A percentile compares a stretch with the other conserved stretches of the same genome.
Conservation (phyloP, 306 rosid species). For the Vicia sativa region DNA sequence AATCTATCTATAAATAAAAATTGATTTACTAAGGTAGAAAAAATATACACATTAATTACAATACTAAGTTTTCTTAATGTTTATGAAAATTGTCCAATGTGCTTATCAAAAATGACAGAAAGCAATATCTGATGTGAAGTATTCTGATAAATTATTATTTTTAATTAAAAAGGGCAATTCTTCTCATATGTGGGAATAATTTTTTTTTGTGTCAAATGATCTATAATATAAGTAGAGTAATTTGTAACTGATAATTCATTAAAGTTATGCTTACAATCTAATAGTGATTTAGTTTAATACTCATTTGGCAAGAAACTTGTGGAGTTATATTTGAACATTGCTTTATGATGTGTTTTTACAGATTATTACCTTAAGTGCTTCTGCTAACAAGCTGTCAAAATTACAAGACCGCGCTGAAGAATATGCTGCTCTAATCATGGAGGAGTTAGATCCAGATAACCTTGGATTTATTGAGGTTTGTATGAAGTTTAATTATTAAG, state of each 20-base stretch:
- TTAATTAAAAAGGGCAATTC: not conserved
- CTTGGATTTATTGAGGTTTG: constrained; percentile 78
- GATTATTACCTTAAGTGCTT: constrained; percentile 82
- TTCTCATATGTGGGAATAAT: not conserved
- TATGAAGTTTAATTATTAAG: not conserved
- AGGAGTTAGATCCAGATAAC: constrained; percentile 82
- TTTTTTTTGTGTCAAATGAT: not conserved
- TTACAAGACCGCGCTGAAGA: constrained; percentile 80
- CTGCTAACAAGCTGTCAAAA: constrained; percentile 83
- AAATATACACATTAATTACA: too few relatives aligned
- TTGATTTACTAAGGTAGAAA: too few relatives aligned
- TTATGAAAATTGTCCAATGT: too few relatives aligned
- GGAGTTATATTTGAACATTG: constrained; percentile 20
- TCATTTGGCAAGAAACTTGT: not conserved
- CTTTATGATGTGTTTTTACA: constrained; percentile 38
- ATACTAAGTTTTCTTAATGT: too few relatives aligned
- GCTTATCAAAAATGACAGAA: too few relatives aligned
- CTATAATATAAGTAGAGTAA: not conserved
- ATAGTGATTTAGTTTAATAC: not conserved
- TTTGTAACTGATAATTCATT: not conserved
- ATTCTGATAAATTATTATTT: not conserved
- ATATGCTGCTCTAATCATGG: constrained; percentile 92
- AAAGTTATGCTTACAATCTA: not conserved
- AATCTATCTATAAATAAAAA: too few relatives aligned
- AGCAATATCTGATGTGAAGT: too few relatives aligned